Evolutionary conservation across 805 yeast genomes (phyloP).

Genomic region (Torulaspora microellipsoides): DNA sequence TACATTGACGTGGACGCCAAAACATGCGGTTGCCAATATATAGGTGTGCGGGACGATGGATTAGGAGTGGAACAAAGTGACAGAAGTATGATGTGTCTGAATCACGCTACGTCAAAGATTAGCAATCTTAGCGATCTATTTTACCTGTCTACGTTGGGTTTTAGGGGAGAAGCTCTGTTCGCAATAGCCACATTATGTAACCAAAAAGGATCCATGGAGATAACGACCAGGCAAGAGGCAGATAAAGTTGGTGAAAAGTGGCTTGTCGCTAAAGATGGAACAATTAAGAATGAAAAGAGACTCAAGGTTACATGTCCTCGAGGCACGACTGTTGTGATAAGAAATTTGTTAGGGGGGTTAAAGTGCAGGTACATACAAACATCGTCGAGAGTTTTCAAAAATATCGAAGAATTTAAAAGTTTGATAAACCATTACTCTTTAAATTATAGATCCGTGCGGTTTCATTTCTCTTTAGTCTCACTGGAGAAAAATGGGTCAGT

Average conservation of each 20-base stretch:
- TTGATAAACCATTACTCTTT: conserved; percentile 35
- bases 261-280: conserved; percentile 34
- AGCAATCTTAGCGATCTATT: conserved; percentile 29
- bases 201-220: conserved; percentile 27
- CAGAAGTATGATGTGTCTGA: conserved; percentile 35
- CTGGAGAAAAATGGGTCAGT: conserved; percentile 20
- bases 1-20: conserved; percentile 37
- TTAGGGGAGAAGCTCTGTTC: conserved; percentile 48
- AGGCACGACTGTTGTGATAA: conserved; percentile 38
- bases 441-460: conserved; percentile 30
- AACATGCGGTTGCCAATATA: conserved; percentile 36
- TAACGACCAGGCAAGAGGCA: conserved; percentile 29
- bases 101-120: conserved; percentile 43
- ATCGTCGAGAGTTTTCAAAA: conserved; percentile 24
- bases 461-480: conserved; percentile 24
- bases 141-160: conserved; percentile 38
- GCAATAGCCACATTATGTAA: conserved; percentile 32
- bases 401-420: conserved; percentile 22
- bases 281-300: conserved; percentile 14
- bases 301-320: conserved; percentile 25
- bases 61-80: conserved; percentile 34
- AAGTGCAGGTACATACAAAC: conserved; percentile 36
- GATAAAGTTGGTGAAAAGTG: conserved; percentile 38
- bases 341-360: conserved; percentile 31
- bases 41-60: conserved; percentile 40